Evolutionary conservation across 768 basidiomycete species (phyloP).

Genomic region (Russula foetens): DNA sequence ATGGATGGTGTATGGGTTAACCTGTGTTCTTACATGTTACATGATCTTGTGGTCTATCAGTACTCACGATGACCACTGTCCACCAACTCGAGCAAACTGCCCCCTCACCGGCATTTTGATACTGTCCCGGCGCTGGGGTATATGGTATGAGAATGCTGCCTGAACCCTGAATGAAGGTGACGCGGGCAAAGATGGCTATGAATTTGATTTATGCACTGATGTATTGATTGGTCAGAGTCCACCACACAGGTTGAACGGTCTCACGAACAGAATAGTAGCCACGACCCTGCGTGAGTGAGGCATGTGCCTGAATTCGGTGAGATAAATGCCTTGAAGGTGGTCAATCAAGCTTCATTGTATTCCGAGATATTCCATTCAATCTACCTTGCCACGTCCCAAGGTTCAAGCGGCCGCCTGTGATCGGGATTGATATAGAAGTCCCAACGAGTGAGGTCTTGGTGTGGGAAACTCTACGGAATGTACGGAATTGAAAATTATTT

Average conservation of each 20-base stretch:
- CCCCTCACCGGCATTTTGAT: too few species aligned
- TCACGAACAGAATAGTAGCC: conserved; percentile 68
- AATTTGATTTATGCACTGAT: conserved; percentile 1
- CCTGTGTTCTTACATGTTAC: neutral
- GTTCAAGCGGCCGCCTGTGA: conserved; percentile 68
- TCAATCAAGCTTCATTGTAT: neutral
- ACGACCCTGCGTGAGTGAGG: conserved; percentile 64
- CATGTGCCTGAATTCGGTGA: conserved; percentile 73
- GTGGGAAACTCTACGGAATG: conserved; percentile 65
- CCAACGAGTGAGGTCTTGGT: conserved; percentile 86
- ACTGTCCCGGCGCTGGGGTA: too few species aligned
- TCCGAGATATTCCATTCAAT: neutral
- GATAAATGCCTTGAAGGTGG: conserved; percentile 56
- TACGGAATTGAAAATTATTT: neutral
- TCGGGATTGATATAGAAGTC: conserved; percentile 73
- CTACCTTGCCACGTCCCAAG: conserved; percentile 92
- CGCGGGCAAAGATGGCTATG: neutral
- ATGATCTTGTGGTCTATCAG: neutral
- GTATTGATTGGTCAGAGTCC: neutral
- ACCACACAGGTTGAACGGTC: neutral
- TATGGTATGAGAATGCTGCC: too few species aligned
- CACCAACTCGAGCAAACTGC: too few species aligned
- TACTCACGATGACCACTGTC: neutral
- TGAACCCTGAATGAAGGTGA: too few species aligned
- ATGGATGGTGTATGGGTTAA: too few species aligned